phyloP scores from a whole-genome alignment of 176 grass and related monocot genomes.

The Saccharum officinarum region DNA sequence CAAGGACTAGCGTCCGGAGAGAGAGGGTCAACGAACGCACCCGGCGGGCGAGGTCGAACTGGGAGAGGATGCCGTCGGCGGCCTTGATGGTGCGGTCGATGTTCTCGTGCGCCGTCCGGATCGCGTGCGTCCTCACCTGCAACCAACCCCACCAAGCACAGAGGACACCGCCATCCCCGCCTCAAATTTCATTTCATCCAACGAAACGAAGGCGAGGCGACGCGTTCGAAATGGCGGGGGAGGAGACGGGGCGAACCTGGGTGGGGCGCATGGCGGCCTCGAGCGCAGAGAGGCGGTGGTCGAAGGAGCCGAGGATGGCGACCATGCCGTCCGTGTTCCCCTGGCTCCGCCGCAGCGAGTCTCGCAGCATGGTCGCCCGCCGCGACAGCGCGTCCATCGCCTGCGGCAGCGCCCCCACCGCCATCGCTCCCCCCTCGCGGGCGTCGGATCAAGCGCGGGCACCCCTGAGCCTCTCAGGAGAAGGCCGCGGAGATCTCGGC shows the following conservation, averaged over 20 bases:
- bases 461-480: not conserved
- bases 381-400: constrained; percentile 49
- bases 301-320: constrained; percentile 90
- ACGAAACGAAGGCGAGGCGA: not conserved
- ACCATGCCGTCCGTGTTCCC: constrained; percentile 87
- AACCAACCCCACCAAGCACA: not conserved
- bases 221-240: not conserved
- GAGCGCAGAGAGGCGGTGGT: constrained; percentile 90
- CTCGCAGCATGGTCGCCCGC: constrained; percentile 56
- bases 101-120: constrained; percentile 85
- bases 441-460: not conserved
- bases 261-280: constrained; percentile 93
- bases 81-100: constrained; percentile 78
- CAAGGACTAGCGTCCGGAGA: not conserved
- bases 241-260: constrained; percentile 33
- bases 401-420: constrained; percentile 34
- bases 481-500: constrained; percentile 32
- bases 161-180: not conserved
- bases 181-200: not conserved
- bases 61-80: constrained; percentile 62
- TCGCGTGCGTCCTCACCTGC: constrained; percentile 84
- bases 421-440: constrained; percentile 10
- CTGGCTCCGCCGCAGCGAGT: constrained; percentile 69
- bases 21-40: constrained; percentile 22
- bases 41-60: constrained; percentile 72